A percentile compares a stretch with the other conserved stretches of the same genome.
phyloP scores from a whole-genome alignment of 1,284 basidiomycete species.

The Xerocomus tenax region DNA sequence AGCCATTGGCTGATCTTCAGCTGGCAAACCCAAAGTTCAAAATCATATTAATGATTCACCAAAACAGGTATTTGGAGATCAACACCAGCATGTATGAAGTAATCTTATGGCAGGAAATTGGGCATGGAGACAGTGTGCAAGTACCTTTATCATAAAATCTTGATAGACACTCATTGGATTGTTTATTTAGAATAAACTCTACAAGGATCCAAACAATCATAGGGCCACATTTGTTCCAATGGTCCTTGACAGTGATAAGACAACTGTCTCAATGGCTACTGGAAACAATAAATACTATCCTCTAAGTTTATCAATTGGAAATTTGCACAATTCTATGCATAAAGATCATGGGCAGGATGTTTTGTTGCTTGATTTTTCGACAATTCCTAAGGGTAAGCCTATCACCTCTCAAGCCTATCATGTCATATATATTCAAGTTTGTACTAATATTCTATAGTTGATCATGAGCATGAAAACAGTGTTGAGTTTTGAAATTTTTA shows the following conservation, averaged over 20 bases:
- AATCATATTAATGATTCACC: background rate
- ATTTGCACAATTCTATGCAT: too few species aligned
- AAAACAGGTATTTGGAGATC: background rate
- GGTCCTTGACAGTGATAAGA: too few species aligned
- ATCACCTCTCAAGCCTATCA: background rate
- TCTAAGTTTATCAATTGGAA: too few species aligned
- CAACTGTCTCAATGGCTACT: too few species aligned
- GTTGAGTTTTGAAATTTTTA: background rate
- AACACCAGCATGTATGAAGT: background rate
- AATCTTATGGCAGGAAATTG: background rate
- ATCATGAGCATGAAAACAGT: too few species aligned
- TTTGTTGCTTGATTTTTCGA: too few species aligned
- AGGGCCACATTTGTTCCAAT: too few species aligned
- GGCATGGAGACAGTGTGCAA: background rate
- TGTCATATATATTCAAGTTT: too few species aligned
- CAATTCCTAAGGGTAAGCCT: background rate
- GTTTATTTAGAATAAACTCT: background rate
- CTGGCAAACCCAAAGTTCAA: background rate
- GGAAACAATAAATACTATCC: too few species aligned
- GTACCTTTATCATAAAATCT: background rate
- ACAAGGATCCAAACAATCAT: background rate
- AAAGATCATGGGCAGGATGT: too few species aligned
- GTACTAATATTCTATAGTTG: too few species aligned
- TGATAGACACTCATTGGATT: too few species aligned
- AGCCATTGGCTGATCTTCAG: background rate